Percentiles rank a stretch among this genome's conserved stretches.
Evolutionary conservation across 2,329 filamentous ascomycete genomes (phyloP).

Genomic region (Claviceps quebecensis): DNA sequence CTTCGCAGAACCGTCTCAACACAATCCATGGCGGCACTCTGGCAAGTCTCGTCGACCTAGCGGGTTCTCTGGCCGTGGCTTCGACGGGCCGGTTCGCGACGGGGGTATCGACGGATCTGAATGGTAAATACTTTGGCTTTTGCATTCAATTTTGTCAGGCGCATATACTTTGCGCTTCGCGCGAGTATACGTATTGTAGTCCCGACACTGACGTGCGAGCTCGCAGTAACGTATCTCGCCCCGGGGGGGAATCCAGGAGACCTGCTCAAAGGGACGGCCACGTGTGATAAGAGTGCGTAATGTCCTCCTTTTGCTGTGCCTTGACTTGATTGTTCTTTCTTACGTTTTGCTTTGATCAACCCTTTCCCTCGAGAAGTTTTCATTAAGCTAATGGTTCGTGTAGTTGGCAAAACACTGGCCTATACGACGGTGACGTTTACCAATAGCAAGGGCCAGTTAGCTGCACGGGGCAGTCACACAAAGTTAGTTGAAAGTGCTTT

Average conservation of each 20-base stretch:
- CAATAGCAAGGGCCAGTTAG: conserved; percentile 43
- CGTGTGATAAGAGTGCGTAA: conserved; percentile 46
- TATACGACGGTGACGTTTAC: conserved; percentile 46
- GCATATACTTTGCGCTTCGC: too few species aligned
- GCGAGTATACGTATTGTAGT: too few species aligned
- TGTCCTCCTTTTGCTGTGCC: not conserved
- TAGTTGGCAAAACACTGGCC: conserved; percentile 50
- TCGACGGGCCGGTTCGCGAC: conserved; percentile 49
- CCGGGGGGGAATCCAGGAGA: conserved; percentile 44
- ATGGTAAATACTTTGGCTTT: conserved; percentile 26
- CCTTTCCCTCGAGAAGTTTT: not conserved
- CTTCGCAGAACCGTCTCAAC: conserved; percentile 53
- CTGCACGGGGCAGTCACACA: conserved; percentile 50
- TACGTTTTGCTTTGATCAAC: too few species aligned
- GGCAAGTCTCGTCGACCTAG: conserved; percentile 58
- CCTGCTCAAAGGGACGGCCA: conserved; percentile 39
- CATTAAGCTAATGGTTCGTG: too few species aligned
- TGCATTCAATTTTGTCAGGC: not conserved
- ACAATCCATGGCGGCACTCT: conserved; percentile 70
- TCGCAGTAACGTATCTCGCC: conserved; percentile 46
- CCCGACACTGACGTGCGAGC: not conserved
- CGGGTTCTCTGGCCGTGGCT: conserved; percentile 50
- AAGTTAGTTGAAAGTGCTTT: conserved; percentile 33
- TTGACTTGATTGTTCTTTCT: not conserved
- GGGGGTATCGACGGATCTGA: conserved; percentile 51